Conservation (phyloP, 805 yeast species). For the Yarrowia porcina region DNA sequence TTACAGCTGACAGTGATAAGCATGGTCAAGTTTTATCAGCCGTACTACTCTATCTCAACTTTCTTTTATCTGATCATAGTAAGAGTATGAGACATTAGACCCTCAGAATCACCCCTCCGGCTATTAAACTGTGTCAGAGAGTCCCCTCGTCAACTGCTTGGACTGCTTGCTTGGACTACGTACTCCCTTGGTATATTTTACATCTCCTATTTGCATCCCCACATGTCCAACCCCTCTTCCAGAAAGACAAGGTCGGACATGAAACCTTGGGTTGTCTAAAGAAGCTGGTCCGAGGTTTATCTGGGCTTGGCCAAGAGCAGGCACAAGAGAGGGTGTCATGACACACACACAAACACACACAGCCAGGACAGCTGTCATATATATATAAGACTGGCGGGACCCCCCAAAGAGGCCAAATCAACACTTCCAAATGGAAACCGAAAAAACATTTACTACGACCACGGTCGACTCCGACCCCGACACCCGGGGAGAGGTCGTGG, state of each 20-base stretch:
- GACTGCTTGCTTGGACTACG: too few species aligned
- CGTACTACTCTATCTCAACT: background rate
- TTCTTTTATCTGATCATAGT: background rate
- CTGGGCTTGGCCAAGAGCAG: background rate
- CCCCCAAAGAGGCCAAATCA: background rate
- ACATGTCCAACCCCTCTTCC: slow-evolving; percentile 8
- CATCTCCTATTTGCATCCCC: background rate
- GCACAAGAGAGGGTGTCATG: too few species aligned
- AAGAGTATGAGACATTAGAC: too few species aligned
- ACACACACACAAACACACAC: too few species aligned
- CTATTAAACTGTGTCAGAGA: background rate
- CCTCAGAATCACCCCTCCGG: too few species aligned
- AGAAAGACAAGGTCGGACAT: background rate
- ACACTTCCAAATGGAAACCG: background rate
- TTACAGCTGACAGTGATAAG: too few species aligned
- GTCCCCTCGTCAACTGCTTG: background rate
- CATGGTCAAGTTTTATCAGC: too few species aligned
- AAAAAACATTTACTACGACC: background rate
- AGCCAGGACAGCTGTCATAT: background rate
- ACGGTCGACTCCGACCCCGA: slow-evolving; percentile 22
- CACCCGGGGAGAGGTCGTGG: slow-evolving; percentile 9
- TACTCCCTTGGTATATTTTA: too few species aligned
- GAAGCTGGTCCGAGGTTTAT: slow-evolving; percentile 2
- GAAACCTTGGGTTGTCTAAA: background rate
- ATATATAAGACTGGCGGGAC: background rate